Evolutionary conservation across 1,284 basidiomycete genomes (phyloP).

Genomic region (Fereydounia khargensis): DNA sequence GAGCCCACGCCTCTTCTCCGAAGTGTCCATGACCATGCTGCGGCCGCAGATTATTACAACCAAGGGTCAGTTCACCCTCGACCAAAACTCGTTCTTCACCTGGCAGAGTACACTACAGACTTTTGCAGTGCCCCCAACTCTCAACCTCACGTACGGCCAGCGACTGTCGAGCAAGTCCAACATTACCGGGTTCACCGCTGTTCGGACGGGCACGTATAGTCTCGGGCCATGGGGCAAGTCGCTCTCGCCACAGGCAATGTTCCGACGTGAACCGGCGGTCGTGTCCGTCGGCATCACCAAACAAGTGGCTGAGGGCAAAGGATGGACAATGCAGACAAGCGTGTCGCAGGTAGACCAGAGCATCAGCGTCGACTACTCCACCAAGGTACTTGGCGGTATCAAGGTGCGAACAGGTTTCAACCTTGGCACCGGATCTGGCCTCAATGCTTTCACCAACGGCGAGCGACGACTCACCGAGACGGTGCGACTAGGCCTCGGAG

Average conservation of each 20-base stretch:
- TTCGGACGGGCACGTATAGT: constrained; percentile 59
- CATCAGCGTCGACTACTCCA: constrained; percentile 58
- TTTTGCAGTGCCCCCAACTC: constrained; percentile 54
- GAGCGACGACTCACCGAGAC: constrained; percentile 58
- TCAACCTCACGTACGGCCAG: constrained; percentile 60
- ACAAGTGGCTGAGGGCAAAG: constrained; percentile 26
- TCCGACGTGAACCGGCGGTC: constrained; percentile 32
- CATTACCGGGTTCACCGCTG: constrained; percentile 48
- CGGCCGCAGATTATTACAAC: constrained; percentile 59
- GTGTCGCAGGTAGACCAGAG: constrained; percentile 35
- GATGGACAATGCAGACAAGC: constrained; percentile 44
- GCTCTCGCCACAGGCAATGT: constrained; percentile 5
- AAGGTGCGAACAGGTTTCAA: constrained; percentile 59
- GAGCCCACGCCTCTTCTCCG: constrained; percentile 62
- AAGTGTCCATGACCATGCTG: constrained; percentile 58
- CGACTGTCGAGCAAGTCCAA: constrained; percentile 48
- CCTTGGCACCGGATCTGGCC: constrained; percentile 45
- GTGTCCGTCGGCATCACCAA: constrained; percentile 46
- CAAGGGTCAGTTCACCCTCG: constrained; percentile 60
- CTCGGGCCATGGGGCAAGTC: constrained; percentile 59
- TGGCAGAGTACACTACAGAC: constrained; percentile 48
- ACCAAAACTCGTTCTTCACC: constrained; percentile 58
- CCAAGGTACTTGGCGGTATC: constrained; percentile 59
- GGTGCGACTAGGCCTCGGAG: constrained; percentile 48
- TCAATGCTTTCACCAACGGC: constrained; percentile 49